phyloP scores from a whole-genome alignment of 805 yeast genomes.

The Candida peoriensis region DNA sequence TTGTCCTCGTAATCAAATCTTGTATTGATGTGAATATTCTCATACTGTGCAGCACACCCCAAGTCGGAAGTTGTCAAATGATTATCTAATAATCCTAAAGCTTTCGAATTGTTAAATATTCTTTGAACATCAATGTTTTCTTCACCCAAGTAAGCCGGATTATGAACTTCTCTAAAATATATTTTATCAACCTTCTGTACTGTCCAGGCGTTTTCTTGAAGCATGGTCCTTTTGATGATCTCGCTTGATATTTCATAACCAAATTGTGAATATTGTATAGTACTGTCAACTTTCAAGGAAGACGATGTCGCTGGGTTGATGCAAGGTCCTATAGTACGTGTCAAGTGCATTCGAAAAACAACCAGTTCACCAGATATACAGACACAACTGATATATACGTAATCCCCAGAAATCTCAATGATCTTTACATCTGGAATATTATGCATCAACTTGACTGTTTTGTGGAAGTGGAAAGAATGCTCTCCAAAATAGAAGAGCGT shows the following conservation, averaged over 20 bases:
- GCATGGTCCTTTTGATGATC: slow-evolving; percentile 23
- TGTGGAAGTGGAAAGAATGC: slow-evolving; percentile 20
- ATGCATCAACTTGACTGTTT: slow-evolving; percentile 41
- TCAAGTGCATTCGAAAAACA: slow-evolving; percentile 2
- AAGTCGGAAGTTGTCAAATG: slow-evolving; percentile 35
- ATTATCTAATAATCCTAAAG: slow-evolving; percentile 36
- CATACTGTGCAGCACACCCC: slow-evolving; percentile 33
- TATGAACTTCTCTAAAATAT: slow-evolving; percentile 45
- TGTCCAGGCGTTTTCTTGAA: slow-evolving; percentile 54
- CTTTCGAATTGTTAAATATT: slow-evolving; percentile 36
- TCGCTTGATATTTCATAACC: slow-evolving; percentile 25
- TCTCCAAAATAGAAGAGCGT: slow-evolving; percentile 33
- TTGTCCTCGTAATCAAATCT: slow-evolving; percentile 4
- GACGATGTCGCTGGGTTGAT: not conserved
- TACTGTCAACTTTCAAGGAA: not conserved
- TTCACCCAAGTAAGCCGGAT: slow-evolving; percentile 40
- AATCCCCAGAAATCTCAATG: slow-evolving; percentile 19
- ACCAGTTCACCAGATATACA: slow-evolving; percentile 39
- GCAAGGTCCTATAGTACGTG: not conserved
- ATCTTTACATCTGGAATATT: slow-evolving; percentile 54
- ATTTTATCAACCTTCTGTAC: slow-evolving; percentile 32
- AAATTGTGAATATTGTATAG: too few relatives aligned
- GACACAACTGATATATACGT: slow-evolving; percentile 32
- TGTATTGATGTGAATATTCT: slow-evolving; percentile 24
- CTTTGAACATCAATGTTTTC: slow-evolving; percentile 28